Base-by-base conservation (phyloP, 495 filamentous ascomycete genomes). In the Hamigera avellanea region DNA sequence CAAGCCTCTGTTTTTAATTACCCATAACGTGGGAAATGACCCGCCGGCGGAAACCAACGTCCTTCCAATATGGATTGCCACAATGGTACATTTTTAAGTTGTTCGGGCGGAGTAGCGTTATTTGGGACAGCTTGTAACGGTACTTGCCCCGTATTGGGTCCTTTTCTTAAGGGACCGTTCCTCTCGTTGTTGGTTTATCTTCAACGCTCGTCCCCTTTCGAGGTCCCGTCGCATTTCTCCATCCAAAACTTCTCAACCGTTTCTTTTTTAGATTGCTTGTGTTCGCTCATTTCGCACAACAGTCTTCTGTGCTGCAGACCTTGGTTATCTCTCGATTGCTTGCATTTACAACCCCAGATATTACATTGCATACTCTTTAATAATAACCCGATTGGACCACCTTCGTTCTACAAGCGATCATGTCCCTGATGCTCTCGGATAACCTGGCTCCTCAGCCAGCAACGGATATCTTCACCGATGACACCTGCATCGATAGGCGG, bases 401-500 rank as follows among this genome's bases (percentile, higher is more conserved):
- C 30, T 17, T 29, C 8, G 3, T 36, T 26, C 17, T 23, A 36
- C 12, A 14, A 30, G n/a, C 26, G 19, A 52, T n/a, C 34, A 67
- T 67, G 63, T 61, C 63, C 47, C 41, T 67, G 37, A 53, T 48
- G 33, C 55, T 59, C 32, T 58, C 63, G 25, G 61, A 67, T 39
- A 65, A 62, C 43, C 44, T 67, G 45, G 48, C 63, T 50, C 61
- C 63, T 32, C 59, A 65, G 56, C 63, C 63, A 8, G 32, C 39
- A 26, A 64, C 64, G 19, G 64, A 66, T 43, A 35, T 67, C 44
- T 66, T 76, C 52, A 73, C 68, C 40, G 48, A 48, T 39, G 73
- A 77, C 51, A 76, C 74, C 37, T 70, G 73, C 46, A 73, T 80
- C 47, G 69, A 81, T 44, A 63, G 73, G 14, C 67, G 74, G 36